Base-by-base conservation (phyloP, 179 eudicot genomes). In the Camellia oleifera region DNA sequence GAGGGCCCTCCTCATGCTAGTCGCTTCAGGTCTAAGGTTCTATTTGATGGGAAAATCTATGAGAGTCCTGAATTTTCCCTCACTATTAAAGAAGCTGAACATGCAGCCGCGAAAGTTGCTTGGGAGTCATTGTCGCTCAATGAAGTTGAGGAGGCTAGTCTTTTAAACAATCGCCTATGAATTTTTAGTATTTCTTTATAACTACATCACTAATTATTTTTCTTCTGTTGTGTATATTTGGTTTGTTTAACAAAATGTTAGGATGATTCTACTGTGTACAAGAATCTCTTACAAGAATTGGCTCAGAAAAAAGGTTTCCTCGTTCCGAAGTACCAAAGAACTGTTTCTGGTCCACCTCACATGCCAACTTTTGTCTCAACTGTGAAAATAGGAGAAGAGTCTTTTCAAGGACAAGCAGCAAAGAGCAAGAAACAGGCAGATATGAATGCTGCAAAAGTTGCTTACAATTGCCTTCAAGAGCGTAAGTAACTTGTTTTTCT, bases 381-480 rank as follows among this genome's bases (percentile, higher is more conserved):
- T 7, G 97, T 94, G 46, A 88, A 86, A 72, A 77, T 92, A 32
- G 84, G 78, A 53, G 86, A 83, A 45, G 80, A 82, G 4, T 78
- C 81, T 48, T 94, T 88, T 75, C 76, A 45, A 77, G 99, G 94
- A 20, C 81, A 79, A 80, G 87, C 86, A 76, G 91, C 96, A 67
- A 91, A 90, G 80, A 89, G 88, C 79, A 94, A 91, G 87, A 96
- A 90, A 87, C 87, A 83, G 82, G 91, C 99, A 61, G 99, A 94
- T 82, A 86, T 85, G 86, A 82, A 81, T 83, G 98, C 96, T 15
- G 98, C 99, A 6, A 92, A 89, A 81, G 92, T 84, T 85, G 99
- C 97, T 73, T 94, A 88, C 80, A 76, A 17, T 56, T 76, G 87
- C 81, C 82, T 96, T 72, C 80, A 69, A 74, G 84, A 89, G 60